phyloP scores from a whole-genome alignment of 345 rosid genomes.

The Bruguiera sexangula region DNA sequence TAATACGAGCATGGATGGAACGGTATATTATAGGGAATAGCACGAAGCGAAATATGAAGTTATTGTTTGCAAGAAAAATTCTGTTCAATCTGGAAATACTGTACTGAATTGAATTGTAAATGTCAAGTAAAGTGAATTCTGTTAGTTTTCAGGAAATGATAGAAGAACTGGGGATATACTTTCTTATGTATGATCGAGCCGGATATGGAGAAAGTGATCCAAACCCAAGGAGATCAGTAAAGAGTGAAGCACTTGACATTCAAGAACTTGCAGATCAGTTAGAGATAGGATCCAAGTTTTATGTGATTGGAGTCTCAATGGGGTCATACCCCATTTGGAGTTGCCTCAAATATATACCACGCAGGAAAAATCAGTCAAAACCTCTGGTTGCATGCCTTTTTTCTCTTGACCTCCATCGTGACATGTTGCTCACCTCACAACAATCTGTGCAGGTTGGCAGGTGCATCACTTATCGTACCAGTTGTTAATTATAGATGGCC shows the following conservation, averaged over 20 bases:
- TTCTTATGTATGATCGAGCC: conserved; percentile 73
- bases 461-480: conserved; percentile 69
- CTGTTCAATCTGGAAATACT: background rate
- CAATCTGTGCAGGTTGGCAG: conserved; percentile 60
- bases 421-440: conserved; percentile 12
- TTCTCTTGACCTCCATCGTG: background rate
- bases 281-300: conserved; percentile 59
- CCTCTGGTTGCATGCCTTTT: background rate
- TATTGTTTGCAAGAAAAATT: background rate
- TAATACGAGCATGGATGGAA: background rate
- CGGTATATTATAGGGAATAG: background rate
- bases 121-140: conserved; percentile 12
- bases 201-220: conserved; percentile 91
- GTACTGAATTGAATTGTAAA: background rate
- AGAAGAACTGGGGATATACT: conserved; percentile 60
- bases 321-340: conserved; percentile 87
- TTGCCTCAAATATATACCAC: conserved; percentile 77
- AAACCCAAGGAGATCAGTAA: conserved; percentile 58
- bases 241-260: conserved; percentile 78
- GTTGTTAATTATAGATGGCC: conserved; percentile 74
- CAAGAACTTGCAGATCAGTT: conserved; percentile 73
- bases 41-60: background rate
- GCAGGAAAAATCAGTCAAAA: conserved; percentile 48
- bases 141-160: conserved; percentile 61
- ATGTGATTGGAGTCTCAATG: conserved; percentile 80